Base-by-base conservation (phyloP, 2,329 filamentous ascomycete species). In the Albifimbria verrucaria region DNA sequence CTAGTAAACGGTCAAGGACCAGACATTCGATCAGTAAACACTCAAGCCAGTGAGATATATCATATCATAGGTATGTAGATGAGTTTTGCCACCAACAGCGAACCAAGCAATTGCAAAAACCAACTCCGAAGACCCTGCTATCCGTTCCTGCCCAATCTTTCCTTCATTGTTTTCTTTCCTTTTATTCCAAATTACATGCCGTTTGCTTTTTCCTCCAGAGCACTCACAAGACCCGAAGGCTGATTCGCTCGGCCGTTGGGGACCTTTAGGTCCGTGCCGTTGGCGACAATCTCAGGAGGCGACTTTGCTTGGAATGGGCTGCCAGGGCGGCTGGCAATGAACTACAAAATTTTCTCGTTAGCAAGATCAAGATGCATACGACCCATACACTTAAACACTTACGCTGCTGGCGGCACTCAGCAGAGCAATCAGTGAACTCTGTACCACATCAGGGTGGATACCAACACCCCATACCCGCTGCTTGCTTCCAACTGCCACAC, bases 391-490 rank as follows among this genome's bases (percentile, higher is more conserved):
- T n/a, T 39, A 4, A 15, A 39, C 32, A 80, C 88, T 83, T 78
- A 95, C 91, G 64, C 89, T 92, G 70, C 86, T 90, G 52, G 92
- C 92, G 49, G 92, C 92, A 62, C 87, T 89, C 67, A 96, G 77
- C 61, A 96, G 78, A 51, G 92, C 92, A 67, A 92, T 89, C 65
- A 97, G 81, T 71, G 87, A 92, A 63, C 89, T 91, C 70, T 95
- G 90, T 17, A 95, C 90, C 53, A 95, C 90, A 76, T 96, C 93
- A 68, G 93, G 88, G 68, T 97, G 90, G 62, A 97, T 90, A 28
- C 90, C 92, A 7, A 96, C 88, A 61, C 92, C 92, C 91, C 92
- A 96, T 2, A 96, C 88, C 64, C 83, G 88, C 63, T 90, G 79
- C 51, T 81, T 81, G 57, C 79, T 87, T 46, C 82, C 84, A 4